phyloP scores from a whole-genome alignment of 441 rosid species.

The Arabidopsis lyrata region DNA sequence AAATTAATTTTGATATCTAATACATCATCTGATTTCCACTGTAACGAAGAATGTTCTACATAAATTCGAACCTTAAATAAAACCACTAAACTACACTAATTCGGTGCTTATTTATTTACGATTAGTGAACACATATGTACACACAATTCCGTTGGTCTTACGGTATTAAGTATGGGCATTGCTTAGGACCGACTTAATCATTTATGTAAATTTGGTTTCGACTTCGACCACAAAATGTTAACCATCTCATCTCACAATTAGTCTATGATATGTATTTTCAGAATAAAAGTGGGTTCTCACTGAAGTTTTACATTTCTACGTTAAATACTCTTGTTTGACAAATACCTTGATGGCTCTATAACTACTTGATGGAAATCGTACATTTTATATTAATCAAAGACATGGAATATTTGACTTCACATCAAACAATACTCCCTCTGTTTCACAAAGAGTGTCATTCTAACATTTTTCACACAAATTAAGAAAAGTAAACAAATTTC shows the following conservation, averaged over 20 bases:
- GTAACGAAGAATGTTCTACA: not conserved
- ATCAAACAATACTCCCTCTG: no score
- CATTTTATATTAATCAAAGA: slow-evolving; percentile 4
- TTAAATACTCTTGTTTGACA: slow-evolving; percentile 22
- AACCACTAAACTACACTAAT: not conserved
- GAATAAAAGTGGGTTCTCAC: slow-evolving; percentile 8
- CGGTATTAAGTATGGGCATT: not conserved
- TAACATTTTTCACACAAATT: no score
- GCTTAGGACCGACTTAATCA: not conserved
- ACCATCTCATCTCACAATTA: not conserved
- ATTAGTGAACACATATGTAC: not conserved
- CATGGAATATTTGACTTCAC: slow-evolving; percentile 31
- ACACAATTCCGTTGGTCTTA: not conserved
- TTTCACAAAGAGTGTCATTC: no score
- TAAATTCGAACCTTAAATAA: not conserved
- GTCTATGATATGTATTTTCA: not conserved
- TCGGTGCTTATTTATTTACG: not conserved
- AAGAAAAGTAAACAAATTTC: no score
- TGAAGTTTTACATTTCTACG: not conserved
- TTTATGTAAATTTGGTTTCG: not conserved
- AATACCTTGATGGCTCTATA: slow-evolving; percentile 18
- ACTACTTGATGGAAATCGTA: slow-evolving; percentile 2
- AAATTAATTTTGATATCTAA: not conserved
- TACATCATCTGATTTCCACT: slow-evolving; percentile 1
- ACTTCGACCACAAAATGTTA: not conserved